phyloP scores from a whole-genome alignment of 2,329 filamentous ascomycete species.

The Pochonia chlamydosporia region DNA sequence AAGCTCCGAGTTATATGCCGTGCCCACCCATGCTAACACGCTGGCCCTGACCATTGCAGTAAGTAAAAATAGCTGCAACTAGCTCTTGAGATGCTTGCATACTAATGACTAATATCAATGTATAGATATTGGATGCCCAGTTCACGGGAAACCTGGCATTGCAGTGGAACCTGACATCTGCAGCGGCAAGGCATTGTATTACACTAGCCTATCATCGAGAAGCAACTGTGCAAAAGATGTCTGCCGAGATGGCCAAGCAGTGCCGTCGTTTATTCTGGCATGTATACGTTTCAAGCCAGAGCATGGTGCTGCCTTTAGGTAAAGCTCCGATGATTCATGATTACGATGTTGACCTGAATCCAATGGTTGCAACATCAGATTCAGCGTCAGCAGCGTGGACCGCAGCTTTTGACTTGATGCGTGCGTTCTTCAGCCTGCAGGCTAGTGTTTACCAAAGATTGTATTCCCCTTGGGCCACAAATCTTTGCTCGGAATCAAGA shows the following conservation, averaged over 20 bases:
- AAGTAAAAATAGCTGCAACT: too few species aligned
- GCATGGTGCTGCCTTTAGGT: conserved; percentile 12
- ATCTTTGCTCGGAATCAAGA: conserved; percentile 10
- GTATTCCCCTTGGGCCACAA: too few species aligned
- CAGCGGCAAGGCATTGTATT: conserved; percentile 13
- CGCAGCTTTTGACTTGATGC: background rate
- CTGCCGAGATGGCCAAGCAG: conserved; percentile 6
- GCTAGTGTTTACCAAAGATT: too few species aligned
- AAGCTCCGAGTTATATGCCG: too few species aligned
- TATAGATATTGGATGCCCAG: conserved; percentile 13
- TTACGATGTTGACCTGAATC: conserved; percentile 12
- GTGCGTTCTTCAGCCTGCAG: conserved; percentile 12
- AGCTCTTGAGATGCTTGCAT: too few species aligned
- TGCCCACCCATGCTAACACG: too few species aligned
- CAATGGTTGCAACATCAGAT: conserved; percentile 5
- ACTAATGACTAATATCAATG: too few species aligned
- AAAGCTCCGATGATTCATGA: conserved; percentile 13
- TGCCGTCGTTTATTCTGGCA: conserved; percentile 15
- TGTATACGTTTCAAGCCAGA: conserved; percentile 13
- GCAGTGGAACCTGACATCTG: conserved; percentile 13
- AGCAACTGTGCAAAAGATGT: conserved; percentile 6
- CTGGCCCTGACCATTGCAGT: too few species aligned
- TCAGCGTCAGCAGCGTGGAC: conserved; percentile 11
- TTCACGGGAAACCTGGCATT: conserved; percentile 11
- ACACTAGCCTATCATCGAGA: conserved; percentile 15